Evolutionary conservation across 192 early-diverging fungal species (phyloP), one percentile per base, ranked within the genome.

Genomic region (Umbelopsis ramanniana): DNA sequence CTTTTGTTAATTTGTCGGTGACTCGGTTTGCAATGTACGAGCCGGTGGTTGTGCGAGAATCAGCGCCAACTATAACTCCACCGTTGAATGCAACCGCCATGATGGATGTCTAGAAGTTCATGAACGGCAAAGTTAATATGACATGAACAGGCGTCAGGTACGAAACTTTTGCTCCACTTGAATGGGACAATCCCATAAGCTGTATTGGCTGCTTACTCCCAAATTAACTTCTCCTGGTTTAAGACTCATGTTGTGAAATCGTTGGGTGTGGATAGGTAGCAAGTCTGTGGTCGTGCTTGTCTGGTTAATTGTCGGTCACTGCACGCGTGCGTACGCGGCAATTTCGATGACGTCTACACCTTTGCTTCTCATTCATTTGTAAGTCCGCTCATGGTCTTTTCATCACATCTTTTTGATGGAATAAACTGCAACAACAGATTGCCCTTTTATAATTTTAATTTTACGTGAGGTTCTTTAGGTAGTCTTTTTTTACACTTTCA

Each of bases 11-110:
- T 81, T 99, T 99, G 85, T 99, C 96, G 22, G 98, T 97, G 29
- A 98, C 96, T 73, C 98, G 87, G 84, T 97, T 99, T 73, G 91
- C 94, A 81, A 98, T 95, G 84, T 97, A 98, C 23, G 97, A 85
- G 26, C 98, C 98, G 11, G 91, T 94, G 11, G 96, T 96, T 19
- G 98, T 98, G 71, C 98, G 90, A 71, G 96, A 97, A 81, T 99
- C 98, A 52, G 98, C 98, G 38, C 95, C 97, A 70, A 99, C 85
- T 70, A 99, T 90, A 33, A 99, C 96, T 26, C 98, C 97, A 73
- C 90, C 94, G 24, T 89, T 84, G 78, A 91, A 98, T 69, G 87
- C 78, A 50, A 95, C 94, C 11, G 97, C 97, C 95, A 98, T 96
- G 83, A 96, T 96, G 69, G 97, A 95, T 40, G 97, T 99, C 95